Percentiles rank a stretch among this genome's conserved stretches.
Evolutionary conservation across 1,284 basidiomycete genomes (phyloP).

Genomic region (Apiotrichum laibachii): DNA sequence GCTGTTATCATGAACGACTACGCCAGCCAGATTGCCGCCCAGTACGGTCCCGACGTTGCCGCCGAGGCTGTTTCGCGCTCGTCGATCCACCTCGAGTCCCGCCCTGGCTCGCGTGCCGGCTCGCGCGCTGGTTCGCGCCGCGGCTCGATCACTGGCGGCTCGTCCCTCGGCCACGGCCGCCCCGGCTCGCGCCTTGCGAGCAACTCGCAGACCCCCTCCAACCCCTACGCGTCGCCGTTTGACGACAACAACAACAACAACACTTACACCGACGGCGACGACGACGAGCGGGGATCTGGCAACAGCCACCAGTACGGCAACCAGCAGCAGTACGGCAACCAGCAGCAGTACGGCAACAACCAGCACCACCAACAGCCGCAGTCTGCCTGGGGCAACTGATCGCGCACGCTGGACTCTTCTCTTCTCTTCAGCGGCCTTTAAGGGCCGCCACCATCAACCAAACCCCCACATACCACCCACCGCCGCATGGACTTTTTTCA

Average conservation of each 20-base stretch:
- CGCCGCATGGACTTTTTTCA: not conserved
- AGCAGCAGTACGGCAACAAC: not conserved
- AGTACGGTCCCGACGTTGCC: slow-evolving; percentile 48
- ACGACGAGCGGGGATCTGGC: not conserved
- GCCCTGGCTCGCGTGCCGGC: slow-evolving; percentile 15
- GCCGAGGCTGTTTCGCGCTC: slow-evolving; percentile 43
- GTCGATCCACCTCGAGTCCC: slow-evolving; percentile 32
- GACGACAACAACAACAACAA: slow-evolving; percentile 8
- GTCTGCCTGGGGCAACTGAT: not conserved
- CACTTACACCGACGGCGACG: not conserved
- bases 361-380: not conserved
- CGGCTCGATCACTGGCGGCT: slow-evolving; percentile 12
- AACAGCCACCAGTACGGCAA: slow-evolving; percentile 2
- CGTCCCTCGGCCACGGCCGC: slow-evolving; percentile 6
- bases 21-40: slow-evolving; percentile 55
- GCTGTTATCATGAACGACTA: slow-evolving; percentile 71
- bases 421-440: not conserved
- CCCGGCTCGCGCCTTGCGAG: slow-evolving; percentile 3
- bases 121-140: slow-evolving; percentile 14
- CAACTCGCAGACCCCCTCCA: slow-evolving; percentile 1
- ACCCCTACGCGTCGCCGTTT: slow-evolving; percentile 17
- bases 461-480: not conserved
- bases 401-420: not conserved
- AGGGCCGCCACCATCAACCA: not conserved
- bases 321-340: slow-evolving; percentile 7